Percentiles rank a stretch among this genome's conserved stretches.
Conservation (phyloP, 2,329 filamentous ascomycete species). For the Hypoxylon sp. region DNA sequence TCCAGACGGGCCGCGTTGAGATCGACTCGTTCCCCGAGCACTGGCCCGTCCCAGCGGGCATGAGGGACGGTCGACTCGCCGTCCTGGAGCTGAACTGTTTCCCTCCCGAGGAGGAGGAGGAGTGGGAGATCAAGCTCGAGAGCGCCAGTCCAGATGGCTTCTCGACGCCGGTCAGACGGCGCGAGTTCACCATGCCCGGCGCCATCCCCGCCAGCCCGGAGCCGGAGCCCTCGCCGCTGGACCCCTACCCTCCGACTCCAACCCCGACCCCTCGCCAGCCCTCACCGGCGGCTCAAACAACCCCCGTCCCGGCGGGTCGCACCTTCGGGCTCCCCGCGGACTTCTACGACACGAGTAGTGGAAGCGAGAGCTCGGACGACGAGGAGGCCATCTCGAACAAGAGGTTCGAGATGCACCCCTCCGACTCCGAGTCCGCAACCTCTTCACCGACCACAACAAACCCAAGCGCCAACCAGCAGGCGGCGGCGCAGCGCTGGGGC, state of each 20-base stretch:
- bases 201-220: background rate
- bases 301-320: background rate
- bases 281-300: too few relatives aligned
- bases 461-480: too few relatives aligned
- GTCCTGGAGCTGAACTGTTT: conserved; percentile 10
- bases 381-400: too few relatives aligned
- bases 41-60: conserved; percentile 11
- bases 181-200: too few relatives aligned
- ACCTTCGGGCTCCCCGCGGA: conserved; percentile 1
- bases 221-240: background rate
- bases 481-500: too few relatives aligned
- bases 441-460: too few relatives aligned
- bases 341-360: background rate
- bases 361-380: too few relatives aligned
- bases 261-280: background rate
- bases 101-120: background rate
- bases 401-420: too few relatives aligned
- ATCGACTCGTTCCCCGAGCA: conserved; percentile 17
- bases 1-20: conserved; percentile 15
- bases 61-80: conserved; percentile 1
- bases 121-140: background rate
- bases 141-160: too few relatives aligned
- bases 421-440: too few relatives aligned
- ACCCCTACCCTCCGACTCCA: background rate
- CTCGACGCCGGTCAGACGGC: background rate